Evolutionary conservation across 2,329 filamentous ascomycete species (phyloP).

Genomic region (Colletotrichum tofieldiae): DNA sequence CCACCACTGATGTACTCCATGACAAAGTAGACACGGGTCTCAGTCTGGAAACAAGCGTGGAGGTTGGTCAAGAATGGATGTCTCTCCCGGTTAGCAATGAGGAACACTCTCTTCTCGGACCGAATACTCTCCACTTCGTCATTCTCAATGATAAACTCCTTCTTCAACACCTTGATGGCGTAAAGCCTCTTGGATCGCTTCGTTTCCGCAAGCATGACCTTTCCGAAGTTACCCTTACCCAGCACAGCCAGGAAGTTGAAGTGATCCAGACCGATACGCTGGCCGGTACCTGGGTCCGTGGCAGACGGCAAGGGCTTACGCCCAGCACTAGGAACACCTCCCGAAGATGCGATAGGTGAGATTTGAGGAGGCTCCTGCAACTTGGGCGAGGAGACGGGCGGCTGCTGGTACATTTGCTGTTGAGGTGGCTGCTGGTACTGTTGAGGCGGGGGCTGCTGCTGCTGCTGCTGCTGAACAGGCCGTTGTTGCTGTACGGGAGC

Average conservation of each 20-base stretch:
- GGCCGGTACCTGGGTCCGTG: conserved; percentile 80
- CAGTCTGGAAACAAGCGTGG: conserved; percentile 98
- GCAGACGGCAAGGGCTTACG: conserved; percentile 79
- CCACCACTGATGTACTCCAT: conserved; percentile 99
- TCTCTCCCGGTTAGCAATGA: conserved; percentile 96
- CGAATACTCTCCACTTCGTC: conserved; percentile 98
- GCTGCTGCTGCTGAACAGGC: conserved; percentile 51
- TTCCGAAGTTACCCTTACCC: conserved; percentile 99
- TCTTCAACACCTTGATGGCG: conserved; percentile 99
- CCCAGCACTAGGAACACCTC: conserved; percentile 40
- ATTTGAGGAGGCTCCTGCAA: conserved; percentile 41
- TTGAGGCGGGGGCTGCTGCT: conserved; percentile 47
- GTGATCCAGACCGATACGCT: conserved; percentile 94
- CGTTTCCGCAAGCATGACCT: conserved; percentile 99
- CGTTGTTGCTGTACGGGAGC: conserved; percentile 50
- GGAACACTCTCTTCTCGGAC: conserved; percentile 96
- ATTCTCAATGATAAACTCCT: conserved; percentile 99
- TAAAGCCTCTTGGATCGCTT: conserved; percentile 94
- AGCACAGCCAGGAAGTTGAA: conserved; percentile 99
- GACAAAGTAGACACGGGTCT: conserved; percentile 98
- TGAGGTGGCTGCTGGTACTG: conserved; percentile 57
- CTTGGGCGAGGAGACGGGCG: conserved; percentile 42
- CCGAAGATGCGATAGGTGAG: conserved; percentile 50
- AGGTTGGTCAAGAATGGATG: conserved; percentile 96
- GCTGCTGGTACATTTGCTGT: conserved; percentile 50